Conservation (phyloP, 73 alveolate species). For the Breviolum minutum region DNA sequence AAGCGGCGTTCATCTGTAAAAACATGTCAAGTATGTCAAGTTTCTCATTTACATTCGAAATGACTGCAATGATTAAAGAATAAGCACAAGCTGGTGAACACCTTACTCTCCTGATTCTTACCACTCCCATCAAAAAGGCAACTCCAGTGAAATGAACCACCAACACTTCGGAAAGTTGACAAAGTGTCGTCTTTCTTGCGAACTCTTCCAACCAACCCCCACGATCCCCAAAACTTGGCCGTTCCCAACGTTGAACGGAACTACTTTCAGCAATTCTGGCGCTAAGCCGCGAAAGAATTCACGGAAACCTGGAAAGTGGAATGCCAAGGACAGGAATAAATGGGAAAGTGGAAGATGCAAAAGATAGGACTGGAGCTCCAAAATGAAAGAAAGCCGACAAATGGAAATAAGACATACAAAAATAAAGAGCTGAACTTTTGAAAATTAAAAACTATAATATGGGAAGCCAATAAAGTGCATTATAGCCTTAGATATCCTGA, state of each 20-base stretch:
- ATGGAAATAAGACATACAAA: neutral
- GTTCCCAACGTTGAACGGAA: constrained; percentile 40
- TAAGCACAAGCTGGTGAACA: no score
- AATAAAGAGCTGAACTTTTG: neutral
- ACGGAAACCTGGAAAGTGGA: constrained; percentile 1
- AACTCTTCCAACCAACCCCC: neutral
- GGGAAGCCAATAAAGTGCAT: no score
- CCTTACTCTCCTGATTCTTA: neutral
- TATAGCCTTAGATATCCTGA: no score
- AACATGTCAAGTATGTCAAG: neutral
- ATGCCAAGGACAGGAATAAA: neutral
- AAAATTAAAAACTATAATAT: no score
- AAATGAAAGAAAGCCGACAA: neutral
- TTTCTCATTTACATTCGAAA: neutral
- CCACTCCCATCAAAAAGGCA: no score
- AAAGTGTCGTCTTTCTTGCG: neutral
- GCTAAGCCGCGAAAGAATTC: constrained; percentile 81
- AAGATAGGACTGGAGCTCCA: neutral
- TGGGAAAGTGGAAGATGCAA: neutral
- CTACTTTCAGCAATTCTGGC: constrained; percentile 77
- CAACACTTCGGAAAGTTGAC: neutral
- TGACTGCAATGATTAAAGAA: no score
- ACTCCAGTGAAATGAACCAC: no score
- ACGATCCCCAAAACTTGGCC: neutral
- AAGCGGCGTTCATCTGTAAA: neutral